Evolutionary conservation across 2,329 filamentous ascomycete species (phyloP).

Genomic region (Neonectria punicea): DNA sequence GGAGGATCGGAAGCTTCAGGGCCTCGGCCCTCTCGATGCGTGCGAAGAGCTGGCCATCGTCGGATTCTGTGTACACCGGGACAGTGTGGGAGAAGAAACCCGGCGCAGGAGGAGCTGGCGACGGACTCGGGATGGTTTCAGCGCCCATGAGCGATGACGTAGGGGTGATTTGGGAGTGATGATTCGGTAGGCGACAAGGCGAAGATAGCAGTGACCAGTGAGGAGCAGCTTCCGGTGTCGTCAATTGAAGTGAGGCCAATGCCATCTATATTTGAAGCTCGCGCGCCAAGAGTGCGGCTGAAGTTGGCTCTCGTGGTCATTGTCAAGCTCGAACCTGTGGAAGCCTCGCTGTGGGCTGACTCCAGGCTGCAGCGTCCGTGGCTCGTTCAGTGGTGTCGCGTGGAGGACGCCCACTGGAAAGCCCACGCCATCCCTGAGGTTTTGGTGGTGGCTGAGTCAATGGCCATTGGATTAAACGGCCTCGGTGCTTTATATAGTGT

Average conservation of each 20-base stretch:
- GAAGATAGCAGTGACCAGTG: neutral
- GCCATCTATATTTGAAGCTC: neutral
- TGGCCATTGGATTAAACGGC: neutral
- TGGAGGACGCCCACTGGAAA: neutral
- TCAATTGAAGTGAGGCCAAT: neutral
- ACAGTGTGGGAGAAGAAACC: slow-evolving; percentile 9
- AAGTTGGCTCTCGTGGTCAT: neutral
- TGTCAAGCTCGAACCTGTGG: neutral
- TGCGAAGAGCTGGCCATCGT: slow-evolving; percentile 32
- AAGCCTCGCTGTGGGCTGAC: neutral
- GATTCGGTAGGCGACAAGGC: neutral
- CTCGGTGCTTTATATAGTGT: neutral
- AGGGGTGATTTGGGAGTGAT: too few species aligned
- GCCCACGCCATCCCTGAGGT: neutral
- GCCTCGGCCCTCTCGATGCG: slow-evolving; percentile 33
- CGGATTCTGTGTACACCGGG: slow-evolving; percentile 32
- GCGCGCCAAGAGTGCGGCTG: neutral
- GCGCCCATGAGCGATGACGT: slow-evolving; percentile 3
- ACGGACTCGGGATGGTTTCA: slow-evolving; percentile 14
- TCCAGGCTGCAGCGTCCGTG: neutral
- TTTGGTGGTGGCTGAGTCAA: neutral
- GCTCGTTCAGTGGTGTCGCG: neutral
- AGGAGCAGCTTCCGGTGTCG: neutral
- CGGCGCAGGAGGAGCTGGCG: neutral
- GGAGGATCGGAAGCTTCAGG: slow-evolving; percentile 36